Conservation (phyloP, 495 filamentous ascomycete species). For the Clavariopsis aquatica region DNA sequence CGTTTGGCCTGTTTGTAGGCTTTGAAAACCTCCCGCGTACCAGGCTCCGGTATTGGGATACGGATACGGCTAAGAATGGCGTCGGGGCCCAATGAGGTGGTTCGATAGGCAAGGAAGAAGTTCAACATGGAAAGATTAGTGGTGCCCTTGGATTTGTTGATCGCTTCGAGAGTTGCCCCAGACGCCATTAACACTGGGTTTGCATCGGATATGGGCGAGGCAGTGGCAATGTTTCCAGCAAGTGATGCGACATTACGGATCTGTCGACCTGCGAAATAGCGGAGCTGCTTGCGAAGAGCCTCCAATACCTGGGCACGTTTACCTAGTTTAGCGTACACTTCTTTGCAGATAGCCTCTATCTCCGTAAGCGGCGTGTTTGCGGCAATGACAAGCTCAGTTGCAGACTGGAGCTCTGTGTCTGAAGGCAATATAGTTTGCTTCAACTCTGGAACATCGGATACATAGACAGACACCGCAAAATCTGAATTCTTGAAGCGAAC, state of each 20-base stretch:
- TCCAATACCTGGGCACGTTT: slow-evolving; percentile 43
- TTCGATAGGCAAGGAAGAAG: slow-evolving; percentile 47
- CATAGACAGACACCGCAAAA: slow-evolving; percentile 46
- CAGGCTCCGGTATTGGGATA: slow-evolving; percentile 26
- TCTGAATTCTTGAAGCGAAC: slow-evolving; percentile 44
- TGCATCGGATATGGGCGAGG: slow-evolving; percentile 49
- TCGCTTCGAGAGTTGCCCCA: slow-evolving; percentile 41
- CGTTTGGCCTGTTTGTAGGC: slow-evolving; percentile 40
- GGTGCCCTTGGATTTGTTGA: slow-evolving; percentile 37
- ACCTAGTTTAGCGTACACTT: slow-evolving; percentile 44
- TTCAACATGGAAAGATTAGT: slow-evolving; percentile 40
- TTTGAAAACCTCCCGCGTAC: slow-evolving; percentile 24
- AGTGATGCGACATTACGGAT: slow-evolving; percentile 49
- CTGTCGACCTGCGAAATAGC: slow-evolving; percentile 49
- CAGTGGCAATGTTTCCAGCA: slow-evolving; percentile 48
- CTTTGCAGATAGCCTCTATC: slow-evolving; percentile 45
- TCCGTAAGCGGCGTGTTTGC: slow-evolving; percentile 46
- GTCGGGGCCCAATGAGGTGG: slow-evolving; percentile 44
- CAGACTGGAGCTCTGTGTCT: slow-evolving; percentile 24
- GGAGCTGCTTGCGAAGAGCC: slow-evolving; percentile 46
- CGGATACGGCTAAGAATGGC: slow-evolving; percentile 41
- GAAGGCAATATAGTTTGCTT: slow-evolving; percentile 38
- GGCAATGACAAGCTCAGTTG: slow-evolving; percentile 39
- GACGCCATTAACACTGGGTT: slow-evolving; percentile 47
- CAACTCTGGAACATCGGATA: slow-evolving; percentile 48